Conservation (phyloP, 139 green algal genomes). For the Pseudopediastrum boryanum region DNA sequence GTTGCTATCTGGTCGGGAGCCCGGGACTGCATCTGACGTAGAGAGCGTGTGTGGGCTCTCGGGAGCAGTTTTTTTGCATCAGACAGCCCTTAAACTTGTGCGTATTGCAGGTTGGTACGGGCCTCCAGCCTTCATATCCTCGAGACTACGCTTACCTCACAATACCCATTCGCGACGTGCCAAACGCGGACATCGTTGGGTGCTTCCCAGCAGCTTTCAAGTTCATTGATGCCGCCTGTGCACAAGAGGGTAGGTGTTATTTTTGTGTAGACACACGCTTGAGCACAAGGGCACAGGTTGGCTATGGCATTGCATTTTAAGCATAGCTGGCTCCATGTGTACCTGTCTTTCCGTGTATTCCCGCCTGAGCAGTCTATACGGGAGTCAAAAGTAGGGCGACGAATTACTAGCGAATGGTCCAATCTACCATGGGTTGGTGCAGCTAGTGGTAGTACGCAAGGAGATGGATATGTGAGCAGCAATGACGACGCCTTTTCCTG, state of each 20-base stretch:
- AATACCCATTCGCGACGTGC: conserved; percentile 22
- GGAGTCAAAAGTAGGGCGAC: background rate
- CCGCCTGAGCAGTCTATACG: background rate
- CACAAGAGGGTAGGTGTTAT: background rate
- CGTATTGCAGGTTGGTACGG: conserved; percentile 33
- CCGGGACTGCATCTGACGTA: too few relatives aligned
- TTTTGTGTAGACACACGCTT: background rate
- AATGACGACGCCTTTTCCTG: background rate
- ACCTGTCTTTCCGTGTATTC: background rate
- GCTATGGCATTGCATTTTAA: background rate
- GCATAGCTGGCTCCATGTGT: background rate
- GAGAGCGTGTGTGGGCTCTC: too few relatives aligned
- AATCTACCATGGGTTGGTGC: background rate
- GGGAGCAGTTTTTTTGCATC: background rate
- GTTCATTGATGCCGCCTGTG: conserved; percentile 48
- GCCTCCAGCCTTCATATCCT: conserved; percentile 33
- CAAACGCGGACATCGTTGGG: conserved; percentile 48
- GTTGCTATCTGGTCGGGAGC: too few relatives aligned
- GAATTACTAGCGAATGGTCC: background rate
- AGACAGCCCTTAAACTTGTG: background rate
- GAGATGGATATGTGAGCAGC: background rate
- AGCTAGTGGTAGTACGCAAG: background rate
- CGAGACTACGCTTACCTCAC: conserved; percentile 29
- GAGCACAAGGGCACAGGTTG: background rate
- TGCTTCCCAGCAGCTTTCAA: conserved; percentile 46